These are phyloP conservation scores for Neohortaea acidophila DNA, from an alignment of 495 filamentous ascomycete species.

Conservation along the genomic window DNA sequence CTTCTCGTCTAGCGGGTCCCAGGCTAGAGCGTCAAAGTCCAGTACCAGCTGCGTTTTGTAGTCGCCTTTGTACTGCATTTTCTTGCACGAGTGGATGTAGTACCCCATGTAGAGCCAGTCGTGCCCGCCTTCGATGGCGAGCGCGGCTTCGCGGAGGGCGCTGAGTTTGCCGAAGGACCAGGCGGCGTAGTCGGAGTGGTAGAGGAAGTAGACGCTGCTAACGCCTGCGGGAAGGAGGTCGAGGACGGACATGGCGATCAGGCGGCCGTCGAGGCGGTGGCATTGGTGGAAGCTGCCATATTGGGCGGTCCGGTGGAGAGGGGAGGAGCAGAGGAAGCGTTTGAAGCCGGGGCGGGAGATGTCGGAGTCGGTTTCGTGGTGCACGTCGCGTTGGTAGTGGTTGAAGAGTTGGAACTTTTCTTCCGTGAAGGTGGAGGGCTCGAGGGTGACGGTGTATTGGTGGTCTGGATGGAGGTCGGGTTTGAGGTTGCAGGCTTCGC, in stretches of 20 bases:
- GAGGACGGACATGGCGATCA: slow-evolving; percentile 78
- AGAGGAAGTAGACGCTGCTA: slow-evolving; percentile 87
- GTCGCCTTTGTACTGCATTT: slow-evolving; percentile 83
- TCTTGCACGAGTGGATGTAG: slow-evolving; percentile 57
- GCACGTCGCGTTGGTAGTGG: slow-evolving; percentile 73
- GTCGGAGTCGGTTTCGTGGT: slow-evolving; percentile 53
- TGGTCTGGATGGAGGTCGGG: slow-evolving; percentile 55
- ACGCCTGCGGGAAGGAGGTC: slow-evolving; percentile 77
- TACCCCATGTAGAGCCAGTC: slow-evolving; percentile 64
- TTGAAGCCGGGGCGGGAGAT: slow-evolving; percentile 58
- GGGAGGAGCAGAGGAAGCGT: slow-evolving; percentile 71
- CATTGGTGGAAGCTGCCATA: slow-evolving; percentile 91
- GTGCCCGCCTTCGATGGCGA: slow-evolving; percentile 63
- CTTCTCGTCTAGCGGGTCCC: slow-evolving; percentile 59
- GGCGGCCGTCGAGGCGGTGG: slow-evolving; percentile 75
- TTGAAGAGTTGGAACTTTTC: slow-evolving; percentile 75
- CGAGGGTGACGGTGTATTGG: slow-evolving; percentile 62
- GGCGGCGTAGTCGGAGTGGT: slow-evolving; percentile 65
- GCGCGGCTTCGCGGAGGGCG: slow-evolving; percentile 66
- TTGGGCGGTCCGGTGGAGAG: slow-evolving; percentile 40
- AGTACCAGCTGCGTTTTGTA: slow-evolving; percentile 74
- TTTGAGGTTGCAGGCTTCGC: slow-evolving; percentile 43
- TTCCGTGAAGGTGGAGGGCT: slow-evolving; percentile 63
- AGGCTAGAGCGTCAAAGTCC: slow-evolving; percentile 58
- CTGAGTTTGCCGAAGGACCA: slow-evolving; percentile 80